Percentiles rank a stretch among this genome's conserved stretches.
Evolutionary conservation across 371 early-diverging fungal genomes (phyloP).

Genomic region (Mortierella sp.): DNA sequence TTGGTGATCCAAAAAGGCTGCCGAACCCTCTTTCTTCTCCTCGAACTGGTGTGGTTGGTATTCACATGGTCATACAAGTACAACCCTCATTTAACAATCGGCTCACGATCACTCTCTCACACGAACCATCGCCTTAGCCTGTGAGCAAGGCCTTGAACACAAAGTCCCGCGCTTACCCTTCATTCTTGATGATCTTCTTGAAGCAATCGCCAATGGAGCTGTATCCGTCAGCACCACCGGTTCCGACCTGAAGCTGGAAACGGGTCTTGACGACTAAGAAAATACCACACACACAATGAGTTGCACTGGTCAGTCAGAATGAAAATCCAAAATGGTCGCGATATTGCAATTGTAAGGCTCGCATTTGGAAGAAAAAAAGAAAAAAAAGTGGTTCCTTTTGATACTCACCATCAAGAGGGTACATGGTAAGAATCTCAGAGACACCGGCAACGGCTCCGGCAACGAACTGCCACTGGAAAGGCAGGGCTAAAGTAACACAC

Average conservation of each 20-base stretch:
- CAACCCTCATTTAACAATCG: not conserved
- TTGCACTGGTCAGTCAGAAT: slow-evolving; percentile 14
- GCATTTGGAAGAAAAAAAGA: not conserved
- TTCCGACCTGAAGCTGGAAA: slow-evolving; percentile 92
- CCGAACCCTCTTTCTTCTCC: not conserved
- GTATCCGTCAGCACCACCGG: slow-evolving; percentile 75
- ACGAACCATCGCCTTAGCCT: not conserved
- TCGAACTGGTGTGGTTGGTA: not conserved
- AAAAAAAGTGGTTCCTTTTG: not conserved
- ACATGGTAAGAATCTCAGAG: slow-evolving; percentile 96
- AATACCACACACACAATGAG: not conserved
- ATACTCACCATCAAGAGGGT: slow-evolving; percentile 92
- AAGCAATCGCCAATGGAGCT: slow-evolving; percentile 84
- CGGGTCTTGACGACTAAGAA: slow-evolving; percentile 95
- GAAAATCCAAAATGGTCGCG: not conserved
- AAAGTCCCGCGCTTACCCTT: slow-evolving; percentile 75
- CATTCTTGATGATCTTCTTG: slow-evolving; percentile 89
- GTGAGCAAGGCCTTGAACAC: not conserved
- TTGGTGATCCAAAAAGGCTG: not conserved
- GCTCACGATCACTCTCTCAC: not conserved
- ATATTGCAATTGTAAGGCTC: not conserved
- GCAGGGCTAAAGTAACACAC: slow-evolving; percentile 73
- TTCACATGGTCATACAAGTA: slow-evolving; percentile 20
- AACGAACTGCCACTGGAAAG: slow-evolving; percentile 90
- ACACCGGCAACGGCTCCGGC: slow-evolving; percentile 98